A percentile compares a stretch with the other conserved stretches of the same genome.
phyloP scores from a whole-genome alignment of 148 eudicot species.

The Spergularia marina region DNA sequence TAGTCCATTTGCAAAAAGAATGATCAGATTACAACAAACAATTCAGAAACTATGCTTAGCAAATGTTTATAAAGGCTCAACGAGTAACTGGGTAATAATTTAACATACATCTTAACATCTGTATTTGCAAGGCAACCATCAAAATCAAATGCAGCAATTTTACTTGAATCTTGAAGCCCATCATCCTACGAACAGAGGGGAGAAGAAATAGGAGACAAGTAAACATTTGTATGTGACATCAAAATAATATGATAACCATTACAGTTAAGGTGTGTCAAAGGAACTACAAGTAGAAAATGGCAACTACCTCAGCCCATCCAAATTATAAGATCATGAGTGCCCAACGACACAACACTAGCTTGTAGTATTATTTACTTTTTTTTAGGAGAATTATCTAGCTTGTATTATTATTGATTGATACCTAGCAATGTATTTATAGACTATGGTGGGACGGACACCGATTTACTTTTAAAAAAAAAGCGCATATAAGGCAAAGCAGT shows the following conservation, averaged over 20 bases:
- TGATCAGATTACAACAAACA: background rate
- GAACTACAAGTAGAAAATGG: background rate
- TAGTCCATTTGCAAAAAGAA: background rate
- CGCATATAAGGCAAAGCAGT: no score
- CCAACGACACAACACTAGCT: no score
- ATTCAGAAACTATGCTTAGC: background rate
- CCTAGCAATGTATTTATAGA: no score
- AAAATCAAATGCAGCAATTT: constrained; percentile 96
- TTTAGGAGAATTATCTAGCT: no score
- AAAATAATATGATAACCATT: background rate
- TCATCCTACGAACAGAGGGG: constrained; percentile 52
- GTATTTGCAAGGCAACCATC: constrained; percentile 96
- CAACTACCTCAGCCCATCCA: background rate
- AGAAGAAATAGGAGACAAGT: background rate
- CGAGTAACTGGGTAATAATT: constrained; percentile 3
- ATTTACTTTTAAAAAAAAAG: no score
- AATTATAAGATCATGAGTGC: no score
- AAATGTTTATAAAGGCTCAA: background rate
- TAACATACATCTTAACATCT: constrained; percentile 54
- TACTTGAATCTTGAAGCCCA: constrained; percentile 64
- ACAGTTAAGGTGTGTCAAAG: background rate
- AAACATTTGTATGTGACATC: background rate
- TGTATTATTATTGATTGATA: no score
- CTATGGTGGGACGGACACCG: no score
- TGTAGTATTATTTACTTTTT: no score